phyloP scores from a whole-genome alignment of 306 rosid genomes.

The Echinosophora koreensis region DNA sequence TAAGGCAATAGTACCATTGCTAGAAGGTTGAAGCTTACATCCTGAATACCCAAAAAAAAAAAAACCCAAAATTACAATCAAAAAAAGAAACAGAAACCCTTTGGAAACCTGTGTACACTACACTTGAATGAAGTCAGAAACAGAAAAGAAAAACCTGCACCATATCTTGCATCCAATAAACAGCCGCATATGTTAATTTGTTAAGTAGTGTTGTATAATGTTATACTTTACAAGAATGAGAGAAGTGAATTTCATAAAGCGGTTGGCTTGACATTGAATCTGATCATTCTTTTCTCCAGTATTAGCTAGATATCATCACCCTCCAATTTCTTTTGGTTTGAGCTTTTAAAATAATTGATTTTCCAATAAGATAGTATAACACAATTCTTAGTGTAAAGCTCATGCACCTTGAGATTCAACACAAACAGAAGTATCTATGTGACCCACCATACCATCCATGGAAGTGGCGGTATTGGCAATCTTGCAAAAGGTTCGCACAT shows the following conservation, averaged over 20 bases:
- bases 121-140: too few species aligned
- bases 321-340: neutral
- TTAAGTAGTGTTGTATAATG: neutral
- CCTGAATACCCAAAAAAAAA: too few species aligned
- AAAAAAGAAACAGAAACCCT: too few species aligned
- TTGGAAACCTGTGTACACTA: too few species aligned
- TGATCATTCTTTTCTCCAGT: neutral
- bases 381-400: neutral
- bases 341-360: constrained; percentile 14
- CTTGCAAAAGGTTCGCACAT: neutral
- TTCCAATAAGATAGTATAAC: neutral
- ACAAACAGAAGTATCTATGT: constrained; percentile 8
- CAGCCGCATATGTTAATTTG: constrained; percentile 8
- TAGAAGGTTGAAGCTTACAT: too few species aligned
- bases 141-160: too few species aligned
- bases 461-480: neutral
- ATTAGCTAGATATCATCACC: neutral
- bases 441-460: neutral
- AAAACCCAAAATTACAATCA: too few species aligned
- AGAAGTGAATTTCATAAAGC: neutral
- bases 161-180: too few species aligned
- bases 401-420: constrained; percentile 18
- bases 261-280: neutral
- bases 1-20: too few species aligned
- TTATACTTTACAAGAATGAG: neutral